phyloP scores from a whole-genome alignment of 208 protist genomes.

The Crithidia sp. region DNA sequence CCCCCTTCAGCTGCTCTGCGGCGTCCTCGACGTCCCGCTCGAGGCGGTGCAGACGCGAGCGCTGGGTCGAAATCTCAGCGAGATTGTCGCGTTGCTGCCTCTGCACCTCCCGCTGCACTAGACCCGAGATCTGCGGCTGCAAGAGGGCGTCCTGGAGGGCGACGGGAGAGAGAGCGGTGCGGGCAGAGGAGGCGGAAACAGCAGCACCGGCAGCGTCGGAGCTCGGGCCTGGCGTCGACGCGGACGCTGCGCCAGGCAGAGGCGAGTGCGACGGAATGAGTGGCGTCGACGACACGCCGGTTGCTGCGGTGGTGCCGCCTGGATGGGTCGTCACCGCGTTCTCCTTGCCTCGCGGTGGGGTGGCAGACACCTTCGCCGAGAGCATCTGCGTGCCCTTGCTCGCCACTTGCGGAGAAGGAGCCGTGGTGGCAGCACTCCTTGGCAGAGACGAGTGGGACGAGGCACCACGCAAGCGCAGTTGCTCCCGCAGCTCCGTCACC shows the following conservation, averaged over 20 bases:
- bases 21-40: conserved; percentile 58
- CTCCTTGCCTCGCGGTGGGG: conserved; percentile 7
- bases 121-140: conserved; percentile 60
- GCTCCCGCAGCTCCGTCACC: conserved; percentile 54
- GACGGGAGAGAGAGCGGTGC: conserved; percentile 17
- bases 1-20: conserved; percentile 51
- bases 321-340: background rate
- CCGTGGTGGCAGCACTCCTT: background rate
- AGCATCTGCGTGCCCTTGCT: conserved; percentile 59
- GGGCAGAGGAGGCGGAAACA: background rate
- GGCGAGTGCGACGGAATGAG: background rate
- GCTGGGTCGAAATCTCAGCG: conserved; percentile 65
- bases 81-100: conserved; percentile 70
- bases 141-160: conserved; percentile 37
- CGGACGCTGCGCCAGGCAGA: background rate
- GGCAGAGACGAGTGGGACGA: background rate
- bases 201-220: background rate
- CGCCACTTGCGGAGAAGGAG: background rate
- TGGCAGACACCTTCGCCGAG: conserved; percentile 14
- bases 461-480: conserved; percentile 26
- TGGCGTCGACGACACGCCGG: background rate
- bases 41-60: conserved; percentile 42
- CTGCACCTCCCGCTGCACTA: conserved; percentile 55
- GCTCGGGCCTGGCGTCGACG: background rate
- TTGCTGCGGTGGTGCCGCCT: background rate